Evolutionary conservation across 2,329 filamentous ascomycete species (phyloP).

Genomic region (Scolecobasidium constrictum): DNA sequence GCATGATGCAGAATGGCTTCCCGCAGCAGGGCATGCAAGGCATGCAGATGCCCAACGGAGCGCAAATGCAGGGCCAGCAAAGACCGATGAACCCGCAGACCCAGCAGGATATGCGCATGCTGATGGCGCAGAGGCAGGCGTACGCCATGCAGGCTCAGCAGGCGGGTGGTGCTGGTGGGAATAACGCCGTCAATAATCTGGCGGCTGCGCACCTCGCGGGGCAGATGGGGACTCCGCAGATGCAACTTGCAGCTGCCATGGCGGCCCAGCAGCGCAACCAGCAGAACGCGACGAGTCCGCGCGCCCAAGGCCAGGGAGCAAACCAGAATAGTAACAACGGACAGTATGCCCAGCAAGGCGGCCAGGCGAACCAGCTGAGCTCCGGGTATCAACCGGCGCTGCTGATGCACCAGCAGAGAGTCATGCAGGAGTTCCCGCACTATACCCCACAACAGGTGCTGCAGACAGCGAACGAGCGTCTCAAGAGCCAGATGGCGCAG

Average conservation of each 20-base stretch:
- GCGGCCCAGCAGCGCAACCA: conserved; percentile 17
- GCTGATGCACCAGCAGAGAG: conserved; percentile 40
- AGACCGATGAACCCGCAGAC: conserved; percentile 43
- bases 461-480: conserved; percentile 39
- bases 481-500: conserved; percentile 28
- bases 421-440: conserved; percentile 40
- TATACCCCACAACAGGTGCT: conserved; percentile 43
- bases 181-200: conserved; percentile 6
- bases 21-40: conserved; percentile 37
- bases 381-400: conserved; percentile 45
- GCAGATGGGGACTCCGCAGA: conserved; percentile 21
- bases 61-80: conserved; percentile 57
- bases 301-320: too few species aligned
- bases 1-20: conserved; percentile 37
- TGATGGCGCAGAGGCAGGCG: conserved; percentile 24
- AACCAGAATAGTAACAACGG: conserved; percentile 11
- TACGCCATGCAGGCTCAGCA: conserved; percentile 11
- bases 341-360: conserved; percentile 11
- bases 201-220: conserved; percentile 14
- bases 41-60: conserved; percentile 54
- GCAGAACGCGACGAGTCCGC: too few species aligned
- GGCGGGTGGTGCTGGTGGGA: conserved; percentile 10
- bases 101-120: conserved; percentile 22
- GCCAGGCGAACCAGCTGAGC: conserved; percentile 28
- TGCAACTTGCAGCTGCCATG: conserved; percentile 20